These are phyloP conservation scores for Neurospora sp. DNA, from an alignment of 495 filamentous ascomycete species.

Conservation along the genomic window DNA sequence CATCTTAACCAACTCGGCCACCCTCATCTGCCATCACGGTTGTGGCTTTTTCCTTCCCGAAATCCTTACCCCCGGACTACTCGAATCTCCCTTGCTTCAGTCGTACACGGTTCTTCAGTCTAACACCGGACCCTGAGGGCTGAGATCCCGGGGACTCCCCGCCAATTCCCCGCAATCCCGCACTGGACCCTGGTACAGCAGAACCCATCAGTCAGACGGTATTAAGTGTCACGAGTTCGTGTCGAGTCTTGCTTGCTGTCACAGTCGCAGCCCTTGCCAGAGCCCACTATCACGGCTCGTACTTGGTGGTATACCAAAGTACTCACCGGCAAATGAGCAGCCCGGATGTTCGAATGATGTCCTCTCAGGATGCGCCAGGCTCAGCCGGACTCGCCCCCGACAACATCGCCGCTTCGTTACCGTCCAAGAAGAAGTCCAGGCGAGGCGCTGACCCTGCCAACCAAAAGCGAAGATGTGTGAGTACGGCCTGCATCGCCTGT, in stretches of 20 bases:
- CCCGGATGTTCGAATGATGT: background rate
- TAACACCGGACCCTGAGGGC: background rate
- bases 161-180: background rate
- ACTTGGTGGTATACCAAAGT: background rate
- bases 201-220: background rate
- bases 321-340: background rate
- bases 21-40: background rate
- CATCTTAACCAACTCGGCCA: background rate
- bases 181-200: background rate
- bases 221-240: background rate
- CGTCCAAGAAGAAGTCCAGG: slow-evolving; percentile 40
- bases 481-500: slow-evolving; percentile 88
- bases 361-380: slow-evolving; percentile 19
- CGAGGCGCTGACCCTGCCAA: slow-evolving; percentile 37
- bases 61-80: background rate
- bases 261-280: background rate
- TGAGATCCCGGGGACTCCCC: background rate
- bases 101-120: background rate
- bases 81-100: background rate
- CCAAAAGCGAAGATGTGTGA: slow-evolving; percentile 80
- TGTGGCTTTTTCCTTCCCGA: background rate
- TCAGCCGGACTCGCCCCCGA: slow-evolving; percentile 2
- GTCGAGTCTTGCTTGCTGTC: background rate
- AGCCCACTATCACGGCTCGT: background rate
- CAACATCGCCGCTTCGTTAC: slow-evolving; percentile 8